These are phyloP conservation scores for Lignosus rhinocerotis DNA, from an alignment of 1,284 basidiomycete genomes.

Conservation along the genomic window DNA sequence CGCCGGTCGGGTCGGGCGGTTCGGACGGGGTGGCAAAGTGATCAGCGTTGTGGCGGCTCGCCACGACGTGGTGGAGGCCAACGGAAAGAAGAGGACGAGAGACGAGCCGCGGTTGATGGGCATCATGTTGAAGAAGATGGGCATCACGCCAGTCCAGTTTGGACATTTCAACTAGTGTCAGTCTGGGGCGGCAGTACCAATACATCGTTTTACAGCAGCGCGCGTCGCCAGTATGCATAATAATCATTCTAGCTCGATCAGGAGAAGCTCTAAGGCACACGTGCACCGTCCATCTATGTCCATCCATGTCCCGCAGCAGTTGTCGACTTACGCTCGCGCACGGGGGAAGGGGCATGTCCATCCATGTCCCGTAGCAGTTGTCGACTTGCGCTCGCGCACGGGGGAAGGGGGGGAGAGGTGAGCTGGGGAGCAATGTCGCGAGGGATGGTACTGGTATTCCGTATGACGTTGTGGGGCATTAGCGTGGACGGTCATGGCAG, in stretches of 20 bases:
- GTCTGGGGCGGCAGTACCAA: constrained; percentile 1
- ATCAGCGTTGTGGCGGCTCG: constrained; percentile 54
- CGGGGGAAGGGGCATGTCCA: not conserved
- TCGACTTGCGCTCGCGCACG: no score
- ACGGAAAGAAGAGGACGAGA: constrained; percentile 30
- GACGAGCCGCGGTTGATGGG: constrained; percentile 47
- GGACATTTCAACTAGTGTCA: constrained; percentile 47
- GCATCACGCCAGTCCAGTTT: constrained; percentile 35
- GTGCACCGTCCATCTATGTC: not conserved
- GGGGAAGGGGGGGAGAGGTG: no score
- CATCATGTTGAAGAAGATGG: constrained; percentile 48
- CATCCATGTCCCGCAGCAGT: not conserved
- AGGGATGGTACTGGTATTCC: not conserved
- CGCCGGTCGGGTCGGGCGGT: constrained; percentile 75
- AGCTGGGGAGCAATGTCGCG: not conserved
- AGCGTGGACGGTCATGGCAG: no score
- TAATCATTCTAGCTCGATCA: no score
- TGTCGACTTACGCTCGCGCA: no score
- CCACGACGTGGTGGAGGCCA: constrained; percentile 30
- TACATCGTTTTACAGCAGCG: not conserved
- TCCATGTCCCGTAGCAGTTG: not conserved
- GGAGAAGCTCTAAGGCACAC: no score
- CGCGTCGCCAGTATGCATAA: constrained; percentile 1
- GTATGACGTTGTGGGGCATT: not conserved
- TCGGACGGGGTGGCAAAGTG: constrained; percentile 64